Evolutionary conservation across 208 protist genomes (phyloP).

Genomic region (Trypanosoma mega): DNA sequence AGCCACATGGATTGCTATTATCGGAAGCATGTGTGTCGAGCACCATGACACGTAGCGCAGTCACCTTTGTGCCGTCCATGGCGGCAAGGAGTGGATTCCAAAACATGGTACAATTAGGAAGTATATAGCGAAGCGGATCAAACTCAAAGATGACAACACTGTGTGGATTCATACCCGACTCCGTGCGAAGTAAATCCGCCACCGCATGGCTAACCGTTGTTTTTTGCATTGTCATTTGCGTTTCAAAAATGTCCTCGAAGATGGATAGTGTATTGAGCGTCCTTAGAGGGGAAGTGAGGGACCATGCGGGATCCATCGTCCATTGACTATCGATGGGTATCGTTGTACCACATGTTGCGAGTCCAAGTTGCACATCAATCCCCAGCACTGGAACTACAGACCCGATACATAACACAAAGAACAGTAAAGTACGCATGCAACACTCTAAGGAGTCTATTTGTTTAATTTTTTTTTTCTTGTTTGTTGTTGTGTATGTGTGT

Average conservation of each 20-base stretch:
- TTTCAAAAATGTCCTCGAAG: constrained; percentile 17
- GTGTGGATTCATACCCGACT: constrained; percentile 33
- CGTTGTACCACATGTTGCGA: constrained; percentile 37
- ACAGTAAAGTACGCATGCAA: too few relatives aligned
- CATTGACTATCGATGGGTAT: constrained; percentile 68
- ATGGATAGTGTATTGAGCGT: background rate
- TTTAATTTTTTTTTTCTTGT: too few relatives aligned
- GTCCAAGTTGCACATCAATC: constrained; percentile 23
- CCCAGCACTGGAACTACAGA: background rate
- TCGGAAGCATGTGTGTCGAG: constrained; percentile 1
- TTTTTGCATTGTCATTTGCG: constrained; percentile 28
- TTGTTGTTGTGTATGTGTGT: too few relatives aligned
- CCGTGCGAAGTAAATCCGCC: constrained; percentile 28
- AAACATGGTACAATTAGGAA: constrained; percentile 21
- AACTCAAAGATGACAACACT: constrained; percentile 48
- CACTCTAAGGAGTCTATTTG: too few relatives aligned
- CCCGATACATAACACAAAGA: too few relatives aligned
- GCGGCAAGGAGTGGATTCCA: constrained; percentile 34
- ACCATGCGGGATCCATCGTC: constrained; percentile 45
- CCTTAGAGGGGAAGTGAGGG: constrained; percentile 20
- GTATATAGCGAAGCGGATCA: background rate
- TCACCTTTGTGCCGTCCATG: constrained; percentile 28
- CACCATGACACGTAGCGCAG: constrained; percentile 24
- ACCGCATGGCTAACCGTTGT: background rate
- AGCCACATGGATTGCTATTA: background rate